phyloP scores from a whole-genome alignment of 345 rosid genomes.

The Diplotaxis tenuifolia region DNA sequence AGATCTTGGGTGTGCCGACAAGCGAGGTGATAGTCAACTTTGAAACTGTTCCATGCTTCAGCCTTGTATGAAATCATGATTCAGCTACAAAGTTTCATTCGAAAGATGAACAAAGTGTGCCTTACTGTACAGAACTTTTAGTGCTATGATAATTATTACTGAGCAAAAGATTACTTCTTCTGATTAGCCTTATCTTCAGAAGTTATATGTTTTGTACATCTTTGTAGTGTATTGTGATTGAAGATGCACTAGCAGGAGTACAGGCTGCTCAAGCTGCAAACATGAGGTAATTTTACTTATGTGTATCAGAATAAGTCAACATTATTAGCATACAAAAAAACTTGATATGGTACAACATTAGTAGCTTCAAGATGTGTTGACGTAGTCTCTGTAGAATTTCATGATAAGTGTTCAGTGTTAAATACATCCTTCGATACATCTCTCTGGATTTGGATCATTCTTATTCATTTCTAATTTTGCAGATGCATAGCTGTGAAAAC shows the following conservation, averaged over 20 bases:
- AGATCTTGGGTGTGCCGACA: constrained; percentile 68
- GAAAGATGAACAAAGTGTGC: neutral
- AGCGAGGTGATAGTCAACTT: constrained; percentile 53
- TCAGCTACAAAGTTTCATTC: neutral
- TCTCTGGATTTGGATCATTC: constrained; percentile 18
- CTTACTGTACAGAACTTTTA: neutral
- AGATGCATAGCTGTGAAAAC: constrained; percentile 95
- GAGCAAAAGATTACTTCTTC: neutral
- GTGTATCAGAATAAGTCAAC: neutral
- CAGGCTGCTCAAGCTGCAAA: constrained; percentile 94
- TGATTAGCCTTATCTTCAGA: constrained; percentile 5
- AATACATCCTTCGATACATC: neutral
- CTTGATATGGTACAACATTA: neutral
- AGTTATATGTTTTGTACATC: constrained; percentile 12
- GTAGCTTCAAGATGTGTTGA: neutral
- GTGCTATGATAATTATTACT: neutral
- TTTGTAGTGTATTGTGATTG: constrained; percentile 80
- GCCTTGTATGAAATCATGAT: no score
- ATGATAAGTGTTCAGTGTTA: neutral
- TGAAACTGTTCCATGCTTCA: neutral
- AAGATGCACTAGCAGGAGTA: constrained; percentile 96
- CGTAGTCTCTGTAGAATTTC: neutral
- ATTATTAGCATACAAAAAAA: neutral
- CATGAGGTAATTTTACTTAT: constrained; percentile 63
- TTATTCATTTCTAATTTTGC: constrained; percentile 37